Conservation (phyloP, 768 basidiomycete species). For the Suillus cothurnatus region DNA sequence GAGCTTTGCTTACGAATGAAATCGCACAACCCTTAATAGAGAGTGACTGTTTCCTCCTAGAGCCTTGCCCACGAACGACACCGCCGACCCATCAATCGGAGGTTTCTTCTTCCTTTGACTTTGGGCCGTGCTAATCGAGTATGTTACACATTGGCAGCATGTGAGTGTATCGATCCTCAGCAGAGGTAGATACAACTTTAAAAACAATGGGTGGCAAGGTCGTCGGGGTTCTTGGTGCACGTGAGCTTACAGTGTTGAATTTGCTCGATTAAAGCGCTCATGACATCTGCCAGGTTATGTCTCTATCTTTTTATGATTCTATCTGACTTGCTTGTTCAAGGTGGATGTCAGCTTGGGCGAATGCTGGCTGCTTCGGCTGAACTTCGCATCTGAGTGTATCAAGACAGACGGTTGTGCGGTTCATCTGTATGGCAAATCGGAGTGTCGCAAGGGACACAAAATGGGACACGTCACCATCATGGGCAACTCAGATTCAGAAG, state of each 20-base stretch:
- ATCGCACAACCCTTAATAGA: too few relatives aligned
- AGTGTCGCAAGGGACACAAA: slow-evolving; percentile 88
- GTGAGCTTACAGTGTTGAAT: slow-evolving; percentile 18
- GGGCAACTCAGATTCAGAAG: slow-evolving; percentile 76
- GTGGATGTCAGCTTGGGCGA: slow-evolving; percentile 95
- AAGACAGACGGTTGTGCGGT: slow-evolving; percentile 72
- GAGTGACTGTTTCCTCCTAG: too few relatives aligned
- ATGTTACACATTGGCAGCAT: too few relatives aligned
- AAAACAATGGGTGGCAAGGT: slow-evolving; percentile 26
- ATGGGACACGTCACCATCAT: slow-evolving; percentile 97
- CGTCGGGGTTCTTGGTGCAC: slow-evolving; percentile 33
- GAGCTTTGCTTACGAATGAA: too few relatives aligned
- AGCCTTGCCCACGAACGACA: too few relatives aligned
- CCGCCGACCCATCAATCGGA: too few relatives aligned
- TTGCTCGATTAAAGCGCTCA: slow-evolving; percentile 13
- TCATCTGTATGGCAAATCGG: slow-evolving; percentile 95
- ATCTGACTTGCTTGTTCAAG: slow-evolving; percentile 41
- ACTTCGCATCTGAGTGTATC: slow-evolving; percentile 64
- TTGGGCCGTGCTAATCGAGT: too few relatives aligned
- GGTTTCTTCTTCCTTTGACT: too few relatives aligned
- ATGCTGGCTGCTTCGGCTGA: slow-evolving; percentile 93
- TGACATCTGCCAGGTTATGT: slow-evolving; percentile 13
- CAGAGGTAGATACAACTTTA: too few relatives aligned
- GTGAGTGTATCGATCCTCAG: too few relatives aligned
- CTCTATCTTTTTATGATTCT: slow-evolving; percentile 1